These are phyloP conservation scores for Tuber umbilicatum DNA, from an alignment of 495 filamentous ascomycete species.

Conservation along the genomic window DNA sequence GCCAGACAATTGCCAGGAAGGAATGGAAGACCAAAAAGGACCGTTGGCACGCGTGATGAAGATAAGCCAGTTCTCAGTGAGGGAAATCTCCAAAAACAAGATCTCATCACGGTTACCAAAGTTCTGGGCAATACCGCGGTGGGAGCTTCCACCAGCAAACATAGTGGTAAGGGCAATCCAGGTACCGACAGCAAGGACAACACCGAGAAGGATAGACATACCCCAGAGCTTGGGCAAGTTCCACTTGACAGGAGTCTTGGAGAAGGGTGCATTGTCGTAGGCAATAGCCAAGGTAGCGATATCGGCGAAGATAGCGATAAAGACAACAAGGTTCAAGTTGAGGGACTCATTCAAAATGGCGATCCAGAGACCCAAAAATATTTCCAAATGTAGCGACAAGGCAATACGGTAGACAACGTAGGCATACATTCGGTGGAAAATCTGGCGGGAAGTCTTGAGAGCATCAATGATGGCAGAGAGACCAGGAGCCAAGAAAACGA, in stretches of 20 bases:
- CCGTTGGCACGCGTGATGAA: slow-evolving; percentile 88
- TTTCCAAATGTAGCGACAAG: slow-evolving; percentile 79
- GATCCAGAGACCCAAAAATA: slow-evolving; percentile 88
- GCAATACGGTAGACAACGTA: slow-evolving; percentile 96
- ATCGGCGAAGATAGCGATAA: slow-evolving; percentile 92
- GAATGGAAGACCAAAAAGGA: slow-evolving; percentile 75
- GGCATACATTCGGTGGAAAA: slow-evolving; percentile 95
- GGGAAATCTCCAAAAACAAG: slow-evolving; percentile 80
- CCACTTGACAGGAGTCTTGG: slow-evolving; percentile 84
- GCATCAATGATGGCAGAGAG: slow-evolving; percentile 89
- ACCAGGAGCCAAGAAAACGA: slow-evolving; percentile 86
- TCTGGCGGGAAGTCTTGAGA: slow-evolving; percentile 87
- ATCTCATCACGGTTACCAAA: slow-evolving; percentile 74
- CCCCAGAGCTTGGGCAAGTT: slow-evolving; percentile 90
- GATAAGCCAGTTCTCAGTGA: slow-evolving; percentile 94
- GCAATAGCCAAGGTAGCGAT: slow-evolving; percentile 88
- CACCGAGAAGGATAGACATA: slow-evolving; percentile 73
- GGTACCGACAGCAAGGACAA: slow-evolving; percentile 71
- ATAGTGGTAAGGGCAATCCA: slow-evolving; percentile 80
- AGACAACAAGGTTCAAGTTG: slow-evolving; percentile 79
- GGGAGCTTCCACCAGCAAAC: slow-evolving; percentile 53
- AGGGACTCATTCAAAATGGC: slow-evolving; percentile 73
- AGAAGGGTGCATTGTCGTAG: slow-evolving; percentile 88
- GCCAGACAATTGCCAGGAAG: slow-evolving; percentile 70
- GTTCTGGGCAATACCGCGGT: slow-evolving; percentile 76